phyloP scores from a whole-genome alignment of 306 rosid genomes.

The Rosa persica region DNA sequence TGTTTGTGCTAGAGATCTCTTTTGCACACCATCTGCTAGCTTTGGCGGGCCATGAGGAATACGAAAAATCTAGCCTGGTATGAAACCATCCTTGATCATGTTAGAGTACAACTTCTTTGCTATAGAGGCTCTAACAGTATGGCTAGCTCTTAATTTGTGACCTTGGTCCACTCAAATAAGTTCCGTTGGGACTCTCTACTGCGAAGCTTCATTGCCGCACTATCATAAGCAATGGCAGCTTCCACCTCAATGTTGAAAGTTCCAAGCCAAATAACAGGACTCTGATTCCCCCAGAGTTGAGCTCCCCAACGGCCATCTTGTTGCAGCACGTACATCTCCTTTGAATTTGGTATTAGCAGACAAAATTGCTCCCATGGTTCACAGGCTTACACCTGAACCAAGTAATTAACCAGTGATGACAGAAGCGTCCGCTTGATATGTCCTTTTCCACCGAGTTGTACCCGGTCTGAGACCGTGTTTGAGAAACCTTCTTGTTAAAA shows the following conservation, averaged over 20 bases:
- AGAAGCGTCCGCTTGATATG: conserved; percentile 21
- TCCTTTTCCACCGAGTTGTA: neutral
- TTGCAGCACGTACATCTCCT: conserved; percentile 4
- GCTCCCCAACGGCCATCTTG: conserved; percentile 30
- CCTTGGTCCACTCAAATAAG: conserved; percentile 23
- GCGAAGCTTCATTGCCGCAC: conserved; percentile 33
- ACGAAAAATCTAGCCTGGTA: conserved; percentile 29
- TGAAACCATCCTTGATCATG: conserved; percentile 39
- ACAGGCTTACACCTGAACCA: neutral
- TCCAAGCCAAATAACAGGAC: conserved; percentile 22
- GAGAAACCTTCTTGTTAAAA: conserved; percentile 30
- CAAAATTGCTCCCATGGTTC: neutral
- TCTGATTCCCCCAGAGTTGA: no score
- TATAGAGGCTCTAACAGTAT: neutral
- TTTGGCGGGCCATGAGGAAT: neutral
- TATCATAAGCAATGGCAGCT: conserved; percentile 41
- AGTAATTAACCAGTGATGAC: conserved; percentile 5
- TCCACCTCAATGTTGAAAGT: conserved; percentile 31
- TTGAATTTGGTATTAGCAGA: no score
- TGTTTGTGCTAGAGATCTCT: no score
- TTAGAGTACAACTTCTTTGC: conserved; percentile 25
- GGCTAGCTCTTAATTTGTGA: neutral
- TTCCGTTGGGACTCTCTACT: conserved; percentile 25
- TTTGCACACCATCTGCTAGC: no score
- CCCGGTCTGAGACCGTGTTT: conserved; percentile 15